Percentiles rank a stretch among this genome's conserved stretches.
Evolutionary conservation across 2,329 filamentous ascomycete genomes (phyloP).

Genomic region (Pseudogymnoascus sp.): DNA sequence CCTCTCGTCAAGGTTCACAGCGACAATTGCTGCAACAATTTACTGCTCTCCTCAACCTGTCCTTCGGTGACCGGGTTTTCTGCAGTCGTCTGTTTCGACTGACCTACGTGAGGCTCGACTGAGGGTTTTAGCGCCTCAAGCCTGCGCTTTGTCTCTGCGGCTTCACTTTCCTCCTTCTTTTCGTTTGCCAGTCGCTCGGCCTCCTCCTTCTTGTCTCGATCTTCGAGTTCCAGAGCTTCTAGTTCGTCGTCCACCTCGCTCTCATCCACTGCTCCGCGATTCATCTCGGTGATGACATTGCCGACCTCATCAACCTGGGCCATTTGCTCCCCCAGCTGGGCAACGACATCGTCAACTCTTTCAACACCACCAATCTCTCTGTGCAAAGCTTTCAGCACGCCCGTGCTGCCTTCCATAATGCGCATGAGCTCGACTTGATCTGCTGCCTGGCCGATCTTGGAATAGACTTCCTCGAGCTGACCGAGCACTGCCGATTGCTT

Average conservation of each 20-base stretch:
- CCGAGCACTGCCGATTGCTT: constrained; percentile 64
- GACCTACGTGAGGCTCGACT: neutral
- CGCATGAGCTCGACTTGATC: constrained; percentile 77
- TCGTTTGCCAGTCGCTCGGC: constrained; percentile 32
- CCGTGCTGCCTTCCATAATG: constrained; percentile 71
- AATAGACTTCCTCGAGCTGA: constrained; percentile 76
- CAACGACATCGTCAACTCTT: constrained; percentile 67
- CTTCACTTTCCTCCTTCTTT: constrained; percentile 24
- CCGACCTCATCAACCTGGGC: constrained; percentile 73
- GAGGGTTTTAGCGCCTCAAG: constrained; percentile 21
- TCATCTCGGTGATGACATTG: constrained; percentile 61
- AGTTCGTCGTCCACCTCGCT: constrained; percentile 82
- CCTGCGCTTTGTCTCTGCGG: constrained; percentile 24
- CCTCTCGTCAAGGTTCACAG: neutral
- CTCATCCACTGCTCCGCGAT: constrained; percentile 58
- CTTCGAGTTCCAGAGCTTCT: constrained; percentile 55
- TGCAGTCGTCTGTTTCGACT: neutral
- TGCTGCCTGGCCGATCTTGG: constrained; percentile 76
- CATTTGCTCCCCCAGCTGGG: constrained; percentile 72
- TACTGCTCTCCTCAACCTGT: constrained; percentile 20
- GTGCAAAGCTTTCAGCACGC: constrained; percentile 66
- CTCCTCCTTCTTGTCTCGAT: constrained; percentile 36
- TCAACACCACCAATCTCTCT: constrained; percentile 68
- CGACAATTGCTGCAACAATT: constrained; percentile 16
- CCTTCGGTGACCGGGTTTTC: constrained; percentile 33